Conservation (phyloP, 805 yeast species). For the Hanseniaspora lindneri region DNA sequence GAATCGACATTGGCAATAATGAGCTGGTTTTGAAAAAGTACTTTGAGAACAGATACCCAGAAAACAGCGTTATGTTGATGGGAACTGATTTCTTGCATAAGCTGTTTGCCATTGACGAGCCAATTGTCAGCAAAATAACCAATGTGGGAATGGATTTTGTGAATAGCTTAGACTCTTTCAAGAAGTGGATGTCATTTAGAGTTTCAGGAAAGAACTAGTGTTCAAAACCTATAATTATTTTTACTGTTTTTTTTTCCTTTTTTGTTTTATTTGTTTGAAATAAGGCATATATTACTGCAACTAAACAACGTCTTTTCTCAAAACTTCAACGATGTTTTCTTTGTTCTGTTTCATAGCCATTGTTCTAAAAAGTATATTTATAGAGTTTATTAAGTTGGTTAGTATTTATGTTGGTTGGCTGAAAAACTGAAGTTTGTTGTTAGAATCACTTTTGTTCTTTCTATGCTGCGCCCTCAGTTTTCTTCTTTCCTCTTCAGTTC, state of each 20-base stretch:
- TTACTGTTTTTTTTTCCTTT: background rate
- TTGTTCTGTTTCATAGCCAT: no score
- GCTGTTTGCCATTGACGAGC: slow-evolving; percentile 53
- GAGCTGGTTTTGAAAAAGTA: slow-evolving; percentile 69
- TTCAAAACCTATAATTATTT: background rate
- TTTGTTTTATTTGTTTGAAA: background rate
- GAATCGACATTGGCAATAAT: slow-evolving; percentile 75
- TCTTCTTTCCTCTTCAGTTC: slow-evolving; percentile 24
- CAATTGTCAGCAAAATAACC: slow-evolving; percentile 64
- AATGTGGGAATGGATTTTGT: slow-evolving; percentile 63
- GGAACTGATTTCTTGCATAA: slow-evolving; percentile 87
- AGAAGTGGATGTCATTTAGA: slow-evolving; percentile 25
- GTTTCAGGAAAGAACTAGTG: slow-evolving; percentile 12
- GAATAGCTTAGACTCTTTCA: slow-evolving; percentile 51
- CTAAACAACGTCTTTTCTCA: no score
- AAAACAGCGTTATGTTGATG: slow-evolving; percentile 70
- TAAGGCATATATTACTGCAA: no score
- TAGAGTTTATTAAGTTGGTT: no score
- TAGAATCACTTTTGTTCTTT: slow-evolving; percentile 16
- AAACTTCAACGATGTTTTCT: no score
- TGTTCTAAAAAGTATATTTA: no score
- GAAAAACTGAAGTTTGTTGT: slow-evolving; percentile 12
- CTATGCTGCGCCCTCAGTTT: slow-evolving; percentile 24
- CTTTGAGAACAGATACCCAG: slow-evolving; percentile 69
- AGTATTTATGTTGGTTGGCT: background rate